phyloP scores from a whole-genome alignment of 495 filamentous ascomycete genomes.

The Aspergillus egyptiacus region DNA sequence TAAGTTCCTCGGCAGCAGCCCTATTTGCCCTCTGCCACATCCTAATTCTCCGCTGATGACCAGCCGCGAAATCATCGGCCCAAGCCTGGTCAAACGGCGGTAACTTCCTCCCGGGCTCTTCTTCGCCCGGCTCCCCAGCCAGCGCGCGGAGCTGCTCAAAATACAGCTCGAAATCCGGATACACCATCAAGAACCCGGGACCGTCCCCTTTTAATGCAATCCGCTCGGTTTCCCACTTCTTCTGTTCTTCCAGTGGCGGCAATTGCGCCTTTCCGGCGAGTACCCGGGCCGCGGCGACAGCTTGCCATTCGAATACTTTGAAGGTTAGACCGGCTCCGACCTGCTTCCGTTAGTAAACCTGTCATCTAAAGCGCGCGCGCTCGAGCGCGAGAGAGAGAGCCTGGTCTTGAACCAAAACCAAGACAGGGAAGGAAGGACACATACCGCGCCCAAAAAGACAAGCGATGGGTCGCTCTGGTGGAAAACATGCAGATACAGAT shows the following conservation, averaged over 20 bases:
- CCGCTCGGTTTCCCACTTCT: constrained; percentile 47
- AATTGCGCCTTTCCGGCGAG: constrained; percentile 46
- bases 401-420: constrained; percentile 16
- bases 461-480: constrained; percentile 37
- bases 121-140: constrained; percentile 39
- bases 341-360: too few species aligned
- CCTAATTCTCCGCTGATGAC: constrained; percentile 41
- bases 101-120: constrained; percentile 33
- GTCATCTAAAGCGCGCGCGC: too few species aligned
- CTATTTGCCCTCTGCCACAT: constrained; percentile 40
- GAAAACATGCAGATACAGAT: constrained; percentile 53
- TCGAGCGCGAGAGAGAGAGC: too few species aligned
- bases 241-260: constrained; percentile 37
- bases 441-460: constrained; percentile 35
- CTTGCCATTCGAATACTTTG: constrained; percentile 57
- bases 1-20: constrained; percentile 13
- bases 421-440: constrained; percentile 29
- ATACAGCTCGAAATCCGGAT: constrained; percentile 51
- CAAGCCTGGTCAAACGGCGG: constrained; percentile 44
- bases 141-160: constrained; percentile 45
- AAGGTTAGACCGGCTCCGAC: constrained; percentile 53
- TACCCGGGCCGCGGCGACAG: constrained; percentile 49
- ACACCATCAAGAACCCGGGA: constrained; percentile 41
- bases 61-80: constrained; percentile 43
- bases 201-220: constrained; percentile 47